Evolutionary conservation across 345 rosid genomes (phyloP), one percentile per base, ranked within the genome.

Genomic region (Arabidopsis suecica): DNA sequence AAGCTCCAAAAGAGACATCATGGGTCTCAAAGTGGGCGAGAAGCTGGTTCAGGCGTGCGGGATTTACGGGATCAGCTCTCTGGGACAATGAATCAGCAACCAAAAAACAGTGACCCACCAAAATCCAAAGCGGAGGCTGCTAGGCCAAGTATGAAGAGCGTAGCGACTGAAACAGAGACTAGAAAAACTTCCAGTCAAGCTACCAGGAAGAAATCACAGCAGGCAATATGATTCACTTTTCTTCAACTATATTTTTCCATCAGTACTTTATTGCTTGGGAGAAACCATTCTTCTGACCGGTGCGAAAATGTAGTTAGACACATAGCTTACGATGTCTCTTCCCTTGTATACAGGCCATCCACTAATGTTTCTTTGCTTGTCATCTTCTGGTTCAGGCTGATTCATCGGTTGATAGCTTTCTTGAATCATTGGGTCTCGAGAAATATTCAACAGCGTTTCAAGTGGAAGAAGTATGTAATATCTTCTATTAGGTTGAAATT

Each of bases 41-140:
- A 85, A 23, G 65, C 84, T 60, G 71, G 65, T 81, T 79, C 92
- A 22, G 88, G 91, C 12, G 61, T 81, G 45, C 73, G 83, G 70
- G 99, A 96, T 86, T 82, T 96, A 58, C 89, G 99, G 18, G 98
- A 96, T 74, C 87, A 88, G 83, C 87, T 96, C 57, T 89, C 98
- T 49, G 99, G 99, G 41, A 86, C 89, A 25, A 84, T 83, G 85
- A 84, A 74, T 85, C 14, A 69, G 22, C 98, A 83, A 62, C 88
- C 88, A 0, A 40, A 71, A 37, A 89, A 85, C 80, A 61, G 59
- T 56, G 94, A 85, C 82, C 88, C 77, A 1, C 84, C 88, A 54
- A 90, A 84, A 82, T 71, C 83, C 60, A 88, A 78, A 78, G 64
- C 33, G 68, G 88, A 82, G 76, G 73, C 84, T 78, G 68, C 88